A percentile compares a stretch with the other conserved stretches of the same genome.
Evolutionary conservation across 352 stramenopile species (phyloP).

Genomic region (Phytophthora parvispora): DNA sequence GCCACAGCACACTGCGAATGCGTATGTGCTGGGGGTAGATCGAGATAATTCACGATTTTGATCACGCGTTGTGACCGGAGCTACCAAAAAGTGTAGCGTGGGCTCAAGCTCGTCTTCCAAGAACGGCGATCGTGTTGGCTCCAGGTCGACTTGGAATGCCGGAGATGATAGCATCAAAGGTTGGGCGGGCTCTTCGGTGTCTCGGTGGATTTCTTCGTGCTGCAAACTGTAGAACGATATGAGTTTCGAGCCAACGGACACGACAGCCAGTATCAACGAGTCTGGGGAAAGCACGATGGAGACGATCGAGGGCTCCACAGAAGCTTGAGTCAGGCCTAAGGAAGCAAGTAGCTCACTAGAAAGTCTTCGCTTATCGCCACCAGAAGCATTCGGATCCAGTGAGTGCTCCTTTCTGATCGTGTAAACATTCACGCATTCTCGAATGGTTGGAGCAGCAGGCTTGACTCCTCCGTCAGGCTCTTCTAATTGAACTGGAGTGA

Average conservation of each 20-base stretch:
- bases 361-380: background rate
- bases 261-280: constrained; percentile 32
- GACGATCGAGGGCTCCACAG: background rate
- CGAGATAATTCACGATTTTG: background rate
- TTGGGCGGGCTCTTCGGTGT: background rate
- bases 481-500: background rate
- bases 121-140: constrained; percentile 12
- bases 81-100: constrained; percentile 34
- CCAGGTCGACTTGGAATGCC: constrained; percentile 25
- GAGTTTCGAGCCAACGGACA: background rate
- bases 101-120: background rate
- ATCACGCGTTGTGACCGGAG: constrained; percentile 6
- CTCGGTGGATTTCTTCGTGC: background rate
- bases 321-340: constrained; percentile 3
- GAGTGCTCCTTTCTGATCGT: constrained; percentile 15
- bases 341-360: constrained; percentile 20
- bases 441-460: constrained; percentile 1
- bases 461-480: background rate
- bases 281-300: constrained; percentile 39
- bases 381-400: background rate
- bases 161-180: constrained; percentile 3
- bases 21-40: constrained; percentile 31
- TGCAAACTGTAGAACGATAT: constrained; percentile 20
- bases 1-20: constrained; percentile 43
- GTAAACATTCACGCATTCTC: constrained; percentile 30